Conservation (phyloP, 768 basidiomycete species). For the Hydnomerulius pinastri region DNA sequence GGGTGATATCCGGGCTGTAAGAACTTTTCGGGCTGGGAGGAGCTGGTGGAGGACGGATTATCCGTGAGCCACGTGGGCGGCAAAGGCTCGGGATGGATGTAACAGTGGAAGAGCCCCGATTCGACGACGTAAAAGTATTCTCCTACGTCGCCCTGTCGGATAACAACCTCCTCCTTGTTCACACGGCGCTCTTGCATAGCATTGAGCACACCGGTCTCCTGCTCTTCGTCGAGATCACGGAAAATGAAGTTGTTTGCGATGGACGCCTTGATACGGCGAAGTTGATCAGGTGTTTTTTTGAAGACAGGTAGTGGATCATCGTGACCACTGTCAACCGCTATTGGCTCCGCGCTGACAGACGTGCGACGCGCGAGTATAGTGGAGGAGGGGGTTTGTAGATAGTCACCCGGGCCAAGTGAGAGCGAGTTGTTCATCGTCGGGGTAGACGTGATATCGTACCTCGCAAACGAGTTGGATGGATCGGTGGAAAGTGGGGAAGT, state of each 20-base stretch:
- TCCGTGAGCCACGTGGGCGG: slow-evolving; percentile 60
- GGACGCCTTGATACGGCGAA: slow-evolving; percentile 82
- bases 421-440: slow-evolving; percentile 45
- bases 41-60: slow-evolving; percentile 36
- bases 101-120: slow-evolving; percentile 82
- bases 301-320: slow-evolving; percentile 74
- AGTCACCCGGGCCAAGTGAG: slow-evolving; percentile 54
- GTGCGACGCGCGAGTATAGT: slow-evolving; percentile 88
- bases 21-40: slow-evolving; percentile 53
- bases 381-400: slow-evolving; percentile 70
- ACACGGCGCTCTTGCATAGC: slow-evolving; percentile 92
- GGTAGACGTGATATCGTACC: slow-evolving; percentile 47
- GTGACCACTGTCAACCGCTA: slow-evolving; percentile 71
- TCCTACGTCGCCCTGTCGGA: slow-evolving; percentile 95
- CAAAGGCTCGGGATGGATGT: slow-evolving; percentile 67
- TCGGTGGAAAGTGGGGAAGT: slow-evolving; percentile 58
- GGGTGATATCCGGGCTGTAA: slow-evolving; percentile 67
- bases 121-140: slow-evolving; percentile 99
- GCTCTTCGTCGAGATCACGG: slow-evolving; percentile 94
- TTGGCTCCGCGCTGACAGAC: slow-evolving; percentile 95
- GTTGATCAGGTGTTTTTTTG: slow-evolving; percentile 80
- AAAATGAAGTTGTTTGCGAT: slow-evolving; percentile 92
- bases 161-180: slow-evolving; percentile 79
- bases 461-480: slow-evolving; percentile 47
- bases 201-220: slow-evolving; percentile 87